phyloP scores from a whole-genome alignment of 306 rosid genomes.

The Urtica urens region DNA sequence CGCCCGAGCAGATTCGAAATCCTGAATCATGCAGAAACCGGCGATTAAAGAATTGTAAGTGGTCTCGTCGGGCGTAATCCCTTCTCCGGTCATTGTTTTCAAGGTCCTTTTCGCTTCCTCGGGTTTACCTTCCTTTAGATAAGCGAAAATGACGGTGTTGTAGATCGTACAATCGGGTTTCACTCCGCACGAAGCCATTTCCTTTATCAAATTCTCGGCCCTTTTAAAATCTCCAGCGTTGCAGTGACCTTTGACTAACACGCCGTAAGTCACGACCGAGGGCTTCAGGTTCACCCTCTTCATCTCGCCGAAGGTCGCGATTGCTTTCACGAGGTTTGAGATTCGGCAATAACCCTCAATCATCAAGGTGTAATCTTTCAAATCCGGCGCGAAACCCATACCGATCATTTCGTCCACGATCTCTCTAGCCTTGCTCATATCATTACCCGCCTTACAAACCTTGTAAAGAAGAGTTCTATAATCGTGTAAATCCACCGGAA shows the following conservation, averaged over 20 bases:
- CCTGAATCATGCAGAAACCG: conserved; percentile 26
- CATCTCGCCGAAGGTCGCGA: conserved; percentile 25
- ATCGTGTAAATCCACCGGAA: conserved; percentile 6
- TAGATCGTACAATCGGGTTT: conserved; percentile 24
- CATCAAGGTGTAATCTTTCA: conserved; percentile 17
- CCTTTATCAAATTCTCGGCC: conserved; percentile 22
- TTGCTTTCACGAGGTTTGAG: conserved; percentile 15
- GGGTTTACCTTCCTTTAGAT: conserved; percentile 19
- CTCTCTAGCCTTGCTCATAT: conserved; percentile 27
- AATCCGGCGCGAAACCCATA: conserved; percentile 19
- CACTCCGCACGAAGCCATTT: conserved; percentile 21
- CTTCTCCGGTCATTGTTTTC: conserved; percentile 21
- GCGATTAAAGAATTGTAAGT: conserved; percentile 37
- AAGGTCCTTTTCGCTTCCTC: conserved; percentile 26
- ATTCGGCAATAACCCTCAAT: conserved; percentile 32
- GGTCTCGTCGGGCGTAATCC: conserved; percentile 25
- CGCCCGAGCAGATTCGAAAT: conserved; percentile 20
- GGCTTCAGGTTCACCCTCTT: conserved; percentile 26
- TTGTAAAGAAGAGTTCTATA: conserved; percentile 25
- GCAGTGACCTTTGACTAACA: conserved; percentile 28
- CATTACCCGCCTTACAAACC: conserved; percentile 24
- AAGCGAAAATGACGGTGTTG: conserved; percentile 13
- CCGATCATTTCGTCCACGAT: conserved; percentile 26
- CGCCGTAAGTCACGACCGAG: conserved; percentile 21
- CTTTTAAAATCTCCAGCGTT: conserved; percentile 14